A percentile compares a stretch with the other conserved stretches of the same genome.
Evolutionary conservation across 768 basidiomycete genomes (phyloP).

Genomic region (Fistulinella prunicolor): DNA sequence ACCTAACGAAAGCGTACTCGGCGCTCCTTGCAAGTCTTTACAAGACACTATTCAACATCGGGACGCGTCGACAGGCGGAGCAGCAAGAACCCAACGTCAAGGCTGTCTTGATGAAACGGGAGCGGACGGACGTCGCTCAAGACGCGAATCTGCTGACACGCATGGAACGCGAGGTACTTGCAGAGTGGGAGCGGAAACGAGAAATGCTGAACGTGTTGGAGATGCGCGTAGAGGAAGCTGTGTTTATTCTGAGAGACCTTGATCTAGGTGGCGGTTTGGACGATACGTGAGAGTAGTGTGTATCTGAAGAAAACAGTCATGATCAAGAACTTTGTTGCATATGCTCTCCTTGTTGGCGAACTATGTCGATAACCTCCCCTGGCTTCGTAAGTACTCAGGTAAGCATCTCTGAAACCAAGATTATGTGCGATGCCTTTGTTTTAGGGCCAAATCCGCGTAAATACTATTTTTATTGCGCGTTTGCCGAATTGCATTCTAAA

Average conservation of each 20-base stretch:
- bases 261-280: slow-evolving; percentile 47
- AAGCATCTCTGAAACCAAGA: too few species aligned
- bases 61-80: slow-evolving; percentile 70
- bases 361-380: too few species aligned
- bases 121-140: slow-evolving; percentile 80
- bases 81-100: slow-evolving; percentile 60
- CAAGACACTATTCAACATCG: slow-evolving; percentile 88
- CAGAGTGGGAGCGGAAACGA: slow-evolving; percentile 70
- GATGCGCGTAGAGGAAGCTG: slow-evolving; percentile 81
- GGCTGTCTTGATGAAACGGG: slow-evolving; percentile 75
- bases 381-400: too few species aligned
- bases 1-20: slow-evolving; percentile 78
- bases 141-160: slow-evolving; percentile 66
- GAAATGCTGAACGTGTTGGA: slow-evolving; percentile 77
- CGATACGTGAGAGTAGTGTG: slow-evolving; percentile 31
- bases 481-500: too few species aligned
- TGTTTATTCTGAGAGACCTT: slow-evolving; percentile 88
- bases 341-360: too few species aligned
- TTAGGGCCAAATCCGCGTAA: too few species aligned
- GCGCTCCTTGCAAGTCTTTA: slow-evolving; percentile 75
- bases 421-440: too few species aligned
- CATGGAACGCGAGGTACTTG: slow-evolving; percentile 72
- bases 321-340: too few species aligned
- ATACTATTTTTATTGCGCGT: too few species aligned
- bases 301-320: not conserved